Base-by-base conservation (phyloP, 768 basidiomycete species). In the Tricholomella constricta region DNA sequence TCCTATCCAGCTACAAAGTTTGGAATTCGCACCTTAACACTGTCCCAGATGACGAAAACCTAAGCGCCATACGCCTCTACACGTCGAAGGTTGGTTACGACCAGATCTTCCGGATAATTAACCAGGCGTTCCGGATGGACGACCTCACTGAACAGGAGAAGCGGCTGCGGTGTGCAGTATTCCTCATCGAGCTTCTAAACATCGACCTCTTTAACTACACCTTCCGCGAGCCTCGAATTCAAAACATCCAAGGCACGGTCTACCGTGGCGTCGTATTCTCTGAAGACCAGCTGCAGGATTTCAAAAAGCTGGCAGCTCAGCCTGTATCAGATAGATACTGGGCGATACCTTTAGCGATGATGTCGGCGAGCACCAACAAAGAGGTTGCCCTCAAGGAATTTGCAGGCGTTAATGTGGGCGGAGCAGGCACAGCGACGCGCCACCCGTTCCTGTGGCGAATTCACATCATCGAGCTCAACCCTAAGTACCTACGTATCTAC, bases 191-290 rank as follows among this genome's bases (percentile, higher is more conserved):
- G 37, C 45, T 58, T 17, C 57, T 58, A 12, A 58, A 58, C 17
- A 48, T 58, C 36, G 57, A 58, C 55, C 36, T 58, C 11, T 58
- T 54, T 25, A 58, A 58, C 32, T 58, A 58, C 26, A 54, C 52
- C 6, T 41, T 52, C 31, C 53, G 45, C 26, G 27, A 27, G 22
- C 49, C 43, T 29, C 49, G 36, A 36, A 32, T 29, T 4, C 14
- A 42, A 27, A 58, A 48, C 44, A 55, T 58, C 12, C 45, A 55
- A 20, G 57, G 53, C 20, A 58, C 32, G 12, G 57, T 58, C 5
- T 58, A 58, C 44, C 57, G 57, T 12, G 57, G 57, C 2, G 52
- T 55, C 2, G 17, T 41, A 2, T 54, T 55, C 35, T 51, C 53
- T 14, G 49, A 58, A 23, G 54, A 54, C 14, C 57, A 55, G 31